phyloP scores from a whole-genome alignment of 2,329 filamentous ascomycete species.

The Fusarium chlamydosporum region DNA sequence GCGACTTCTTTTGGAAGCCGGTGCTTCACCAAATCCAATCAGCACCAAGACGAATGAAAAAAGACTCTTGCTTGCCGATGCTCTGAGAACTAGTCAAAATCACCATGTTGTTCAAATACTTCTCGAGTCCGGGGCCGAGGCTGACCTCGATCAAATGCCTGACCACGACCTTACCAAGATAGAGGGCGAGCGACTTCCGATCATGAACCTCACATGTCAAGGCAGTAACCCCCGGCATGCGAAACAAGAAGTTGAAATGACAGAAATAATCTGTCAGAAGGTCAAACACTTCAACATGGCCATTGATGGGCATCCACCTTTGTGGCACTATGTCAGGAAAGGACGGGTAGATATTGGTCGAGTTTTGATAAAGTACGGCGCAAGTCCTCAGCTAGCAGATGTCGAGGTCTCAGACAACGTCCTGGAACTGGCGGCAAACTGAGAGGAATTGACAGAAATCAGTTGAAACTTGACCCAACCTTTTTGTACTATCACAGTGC shows the following conservation, averaged over 20 bases:
- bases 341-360: conserved; percentile 31
- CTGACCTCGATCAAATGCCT: conserved; percentile 28
- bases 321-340: conserved; percentile 34
- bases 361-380: conserved; percentile 34
- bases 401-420: conserved; percentile 27
- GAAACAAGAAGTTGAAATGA: conserved; percentile 24
- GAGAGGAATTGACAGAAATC: neutral
- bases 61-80: conserved; percentile 30
- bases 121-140: conserved; percentile 34
- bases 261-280: conserved; percentile 24
- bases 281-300: conserved; percentile 25
- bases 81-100: conserved; percentile 21
- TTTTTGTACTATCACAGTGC: neutral
- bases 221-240: conserved; percentile 26
- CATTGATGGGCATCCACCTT: conserved; percentile 29
- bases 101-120: conserved; percentile 17
- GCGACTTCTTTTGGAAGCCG: conserved; percentile 33
- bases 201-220: conserved; percentile 32
- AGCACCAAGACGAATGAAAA: conserved; percentile 9
- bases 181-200: conserved; percentile 18
- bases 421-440: conserved; percentile 19
- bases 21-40: conserved; percentile 40
- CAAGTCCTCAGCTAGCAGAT: conserved; percentile 27
- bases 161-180: conserved; percentile 1
- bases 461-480: neutral